Conservation (phyloP, 1,284 basidiomycete genomes). For the Trichosporon sp. region DNA sequence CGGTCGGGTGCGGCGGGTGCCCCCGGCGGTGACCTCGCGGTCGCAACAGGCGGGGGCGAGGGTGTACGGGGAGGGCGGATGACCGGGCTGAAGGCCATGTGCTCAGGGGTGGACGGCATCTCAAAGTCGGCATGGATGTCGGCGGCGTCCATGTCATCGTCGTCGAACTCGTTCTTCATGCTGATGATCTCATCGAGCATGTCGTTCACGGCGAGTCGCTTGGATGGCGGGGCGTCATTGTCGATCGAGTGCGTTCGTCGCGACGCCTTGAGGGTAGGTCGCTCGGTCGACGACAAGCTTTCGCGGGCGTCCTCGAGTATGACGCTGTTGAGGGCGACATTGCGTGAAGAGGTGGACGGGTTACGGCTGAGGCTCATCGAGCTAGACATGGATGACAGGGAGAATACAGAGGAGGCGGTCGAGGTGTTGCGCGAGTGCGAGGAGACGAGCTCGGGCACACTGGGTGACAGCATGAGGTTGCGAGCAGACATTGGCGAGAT, state of each 20-base stretch:
- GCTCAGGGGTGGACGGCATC: slow-evolving; percentile 8
- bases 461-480: slow-evolving; percentile 11
- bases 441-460: slow-evolving; percentile 32
- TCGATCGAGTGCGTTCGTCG: background rate
- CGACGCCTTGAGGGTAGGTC: slow-evolving; percentile 12
- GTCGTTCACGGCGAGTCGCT: slow-evolving; percentile 32
- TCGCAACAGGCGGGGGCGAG: slow-evolving; percentile 22
- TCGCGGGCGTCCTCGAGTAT: slow-evolving; percentile 37
- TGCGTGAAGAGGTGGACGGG: slow-evolving; percentile 27
- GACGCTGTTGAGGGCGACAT: slow-evolving; percentile 24
- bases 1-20: slow-evolving; percentile 14
- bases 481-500: slow-evolving; percentile 19
- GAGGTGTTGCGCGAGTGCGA: slow-evolving; percentile 35
- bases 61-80: slow-evolving; percentile 37
- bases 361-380: slow-evolving; percentile 27
- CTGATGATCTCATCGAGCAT: slow-evolving; percentile 49
- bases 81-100: slow-evolving; percentile 27
- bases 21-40: slow-evolving; percentile 12
- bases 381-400: slow-evolving; percentile 23
- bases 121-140: slow-evolving; percentile 1
- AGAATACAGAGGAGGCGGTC: slow-evolving; percentile 28
- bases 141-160: slow-evolving; percentile 14
- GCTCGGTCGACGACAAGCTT: background rate
- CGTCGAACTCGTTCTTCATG: slow-evolving; percentile 46
- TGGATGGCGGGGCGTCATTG: slow-evolving; percentile 24